These are phyloP conservation scores for Fusarium oxysporum DNA, from an alignment of 2,329 filamentous ascomycete species.

Conservation along the genomic window DNA sequence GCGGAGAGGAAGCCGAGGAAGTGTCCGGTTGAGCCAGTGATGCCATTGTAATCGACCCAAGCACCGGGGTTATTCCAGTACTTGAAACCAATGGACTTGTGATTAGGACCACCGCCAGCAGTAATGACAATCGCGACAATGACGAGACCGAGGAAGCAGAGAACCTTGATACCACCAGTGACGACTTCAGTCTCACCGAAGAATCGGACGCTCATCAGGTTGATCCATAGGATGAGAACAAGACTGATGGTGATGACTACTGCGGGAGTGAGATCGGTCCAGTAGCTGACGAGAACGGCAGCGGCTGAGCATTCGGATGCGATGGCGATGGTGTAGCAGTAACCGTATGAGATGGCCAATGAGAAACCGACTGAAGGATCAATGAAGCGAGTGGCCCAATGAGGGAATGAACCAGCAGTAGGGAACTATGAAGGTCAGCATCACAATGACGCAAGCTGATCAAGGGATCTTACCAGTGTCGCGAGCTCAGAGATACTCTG, in stretches of 20 bases:
- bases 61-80: constrained; percentile 57
- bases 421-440: constrained; percentile 27
- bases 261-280: constrained; percentile 40
- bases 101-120: constrained; percentile 65
- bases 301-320: constrained; percentile 41
- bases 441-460: fast-evolving
- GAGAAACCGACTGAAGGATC: constrained; percentile 42
- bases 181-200: constrained; percentile 73
- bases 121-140: constrained; percentile 67
- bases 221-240: constrained; percentile 64
- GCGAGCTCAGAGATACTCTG: constrained; percentile 43
- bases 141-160: constrained; percentile 68
- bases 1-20: constrained; percentile 68
- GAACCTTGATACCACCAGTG: constrained; percentile 69
- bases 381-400: constrained; percentile 44
- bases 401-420: constrained; percentile 42
- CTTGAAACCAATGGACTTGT: constrained; percentile 57
- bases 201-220: constrained; percentile 67
- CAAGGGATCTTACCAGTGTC: constrained; percentile 26
- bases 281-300: constrained; percentile 38
- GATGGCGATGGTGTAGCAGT: constrained; percentile 42
- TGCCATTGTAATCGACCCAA: constrained; percentile 61
- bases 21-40: constrained; percentile 57
- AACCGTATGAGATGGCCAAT: constrained; percentile 41
- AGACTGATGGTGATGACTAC: constrained; percentile 64